A percentile compares a stretch with the other conserved stretches of the same genome.
Evolutionary conservation across 768 basidiomycete species (phyloP).

Genomic region (Hygrophorus pudorinus): DNA sequence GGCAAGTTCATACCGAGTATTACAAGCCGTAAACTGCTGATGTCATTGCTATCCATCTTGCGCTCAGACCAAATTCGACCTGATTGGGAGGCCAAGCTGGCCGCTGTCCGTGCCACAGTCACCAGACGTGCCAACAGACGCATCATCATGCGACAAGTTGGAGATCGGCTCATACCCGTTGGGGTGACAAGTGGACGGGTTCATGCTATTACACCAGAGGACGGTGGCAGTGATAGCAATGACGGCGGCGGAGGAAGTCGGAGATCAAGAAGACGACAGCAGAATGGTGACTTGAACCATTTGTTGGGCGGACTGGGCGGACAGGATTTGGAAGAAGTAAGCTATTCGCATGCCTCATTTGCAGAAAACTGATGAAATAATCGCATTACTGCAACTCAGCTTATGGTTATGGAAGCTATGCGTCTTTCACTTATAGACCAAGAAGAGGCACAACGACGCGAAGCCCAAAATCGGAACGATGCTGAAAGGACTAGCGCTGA

Average conservation of each 20-base stretch:
- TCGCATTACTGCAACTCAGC: slow-evolving; percentile 29
- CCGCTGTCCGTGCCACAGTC: slow-evolving; percentile 89
- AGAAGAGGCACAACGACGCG: slow-evolving; percentile 81
- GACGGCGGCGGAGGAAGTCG: slow-evolving; percentile 37
- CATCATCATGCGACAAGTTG: slow-evolving; percentile 97
- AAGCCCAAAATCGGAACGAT: slow-evolving; percentile 44
- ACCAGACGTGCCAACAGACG: slow-evolving; percentile 91
- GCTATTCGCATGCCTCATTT: slow-evolving; percentile 16
- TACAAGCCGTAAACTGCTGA: slow-evolving; percentile 5
- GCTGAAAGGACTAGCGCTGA: slow-evolving; percentile 27
- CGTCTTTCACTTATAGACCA: slow-evolving; percentile 88
- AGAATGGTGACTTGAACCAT: slow-evolving; percentile 52
- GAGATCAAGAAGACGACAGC: slow-evolving; percentile 50
- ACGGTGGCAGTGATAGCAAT: slow-evolving; percentile 36
- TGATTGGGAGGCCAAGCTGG: slow-evolving; percentile 96
- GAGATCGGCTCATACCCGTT: slow-evolving; percentile 93
- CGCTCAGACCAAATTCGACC: slow-evolving; percentile 86
- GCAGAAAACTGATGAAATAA: slow-evolving; percentile 1
- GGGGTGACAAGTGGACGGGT: slow-evolving; percentile 88
- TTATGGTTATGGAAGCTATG: slow-evolving; percentile 99
- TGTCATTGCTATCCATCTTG: slow-evolving; percentile 3
- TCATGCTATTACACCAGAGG: slow-evolving; percentile 54
- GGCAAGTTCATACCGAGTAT: slow-evolving; percentile 36
- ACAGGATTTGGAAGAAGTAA: slow-evolving; percentile 89
- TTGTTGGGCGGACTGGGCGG: slow-evolving; percentile 51